phyloP scores from a whole-genome alignment of 495 filamentous ascomycete species.

The Gamarada debralockiae region DNA sequence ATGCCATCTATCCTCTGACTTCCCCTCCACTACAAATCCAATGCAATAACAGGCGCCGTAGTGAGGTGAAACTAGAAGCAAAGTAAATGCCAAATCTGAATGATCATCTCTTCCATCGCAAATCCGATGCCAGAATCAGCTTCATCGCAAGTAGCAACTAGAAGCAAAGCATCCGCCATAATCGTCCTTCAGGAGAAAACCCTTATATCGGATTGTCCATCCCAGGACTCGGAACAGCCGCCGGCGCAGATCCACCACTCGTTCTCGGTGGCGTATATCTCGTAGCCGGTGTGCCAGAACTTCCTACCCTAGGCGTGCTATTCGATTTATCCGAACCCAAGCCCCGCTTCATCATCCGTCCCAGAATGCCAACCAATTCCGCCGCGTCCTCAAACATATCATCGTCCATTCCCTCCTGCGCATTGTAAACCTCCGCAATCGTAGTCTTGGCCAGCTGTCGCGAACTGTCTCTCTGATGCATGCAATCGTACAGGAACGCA shows the following conservation, averaged over 20 bases:
- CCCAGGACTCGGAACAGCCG: constrained; percentile 19
- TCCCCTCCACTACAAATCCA: too few relatives aligned
- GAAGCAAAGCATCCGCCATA: too few relatives aligned
- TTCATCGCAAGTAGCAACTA: too few relatives aligned
- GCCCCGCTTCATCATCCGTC: constrained; percentile 74
- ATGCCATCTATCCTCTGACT: too few relatives aligned
- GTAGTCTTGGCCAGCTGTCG: constrained; percentile 74
- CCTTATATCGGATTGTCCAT: constrained; percentile 28
- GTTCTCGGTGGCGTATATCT: constrained; percentile 10
- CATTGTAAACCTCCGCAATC: constrained; percentile 87
- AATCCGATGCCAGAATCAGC: too few relatives aligned
- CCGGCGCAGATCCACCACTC: background rate
- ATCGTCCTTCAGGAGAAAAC: too few relatives aligned
- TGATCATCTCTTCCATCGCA: too few relatives aligned
- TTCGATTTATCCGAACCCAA: constrained; percentile 27
- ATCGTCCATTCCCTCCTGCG: constrained; percentile 87
- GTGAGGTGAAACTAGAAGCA: too few relatives aligned
- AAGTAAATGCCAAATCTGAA: too few relatives aligned
- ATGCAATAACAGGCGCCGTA: too few relatives aligned
- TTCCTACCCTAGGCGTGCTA: constrained; percentile 11
- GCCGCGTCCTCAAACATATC: constrained; percentile 80
- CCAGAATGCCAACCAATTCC: constrained; percentile 67
- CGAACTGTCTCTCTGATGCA: constrained; percentile 73
- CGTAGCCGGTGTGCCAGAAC: constrained; percentile 4
- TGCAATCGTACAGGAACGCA: constrained; percentile 93